Percentiles rank a stretch among this genome's conserved stretches.
phyloP scores from a whole-genome alignment of 768 basidiomycete genomes.

The Lyophyllum semitale region DNA sequence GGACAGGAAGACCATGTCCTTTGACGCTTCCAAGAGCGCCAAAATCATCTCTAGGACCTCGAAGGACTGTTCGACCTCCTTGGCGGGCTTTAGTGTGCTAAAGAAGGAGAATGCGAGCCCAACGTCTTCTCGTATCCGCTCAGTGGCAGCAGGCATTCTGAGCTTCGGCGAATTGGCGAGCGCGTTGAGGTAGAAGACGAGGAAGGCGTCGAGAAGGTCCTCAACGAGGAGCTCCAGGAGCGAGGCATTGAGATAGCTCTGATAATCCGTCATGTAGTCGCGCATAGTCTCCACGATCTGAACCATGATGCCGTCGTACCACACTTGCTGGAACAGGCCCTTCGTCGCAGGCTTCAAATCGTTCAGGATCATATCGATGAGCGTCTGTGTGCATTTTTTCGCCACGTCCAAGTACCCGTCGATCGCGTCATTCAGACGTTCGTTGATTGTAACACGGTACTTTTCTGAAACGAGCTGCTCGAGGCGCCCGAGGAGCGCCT shows the following conservation, averaged over 20 bases:
- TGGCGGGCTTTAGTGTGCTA: slow-evolving; percentile 68
- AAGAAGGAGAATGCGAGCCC: slow-evolving; percentile 81
- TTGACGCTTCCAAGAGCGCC: slow-evolving; percentile 80
- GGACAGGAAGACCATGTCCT: slow-evolving; percentile 88
- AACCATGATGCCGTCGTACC: slow-evolving; percentile 89
- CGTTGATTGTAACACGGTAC: slow-evolving; percentile 80
- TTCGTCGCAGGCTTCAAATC: slow-evolving; percentile 89
- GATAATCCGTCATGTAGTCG: slow-evolving; percentile 96
- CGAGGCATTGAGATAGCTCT: slow-evolving; percentile 85
- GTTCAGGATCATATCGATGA: slow-evolving; percentile 94
- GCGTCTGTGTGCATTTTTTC: slow-evolving; percentile 92
- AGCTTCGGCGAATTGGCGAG: slow-evolving; percentile 84
- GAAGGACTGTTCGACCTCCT: slow-evolving; percentile 82
- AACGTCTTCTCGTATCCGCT: slow-evolving; percentile 83
- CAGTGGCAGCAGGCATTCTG: slow-evolving; percentile 81
- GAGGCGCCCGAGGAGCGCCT: slow-evolving; percentile 80
- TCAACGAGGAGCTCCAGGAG: slow-evolving; percentile 91
- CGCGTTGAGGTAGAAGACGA: slow-evolving; percentile 88
- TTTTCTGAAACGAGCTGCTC: slow-evolving; percentile 94
- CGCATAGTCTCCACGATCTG: slow-evolving; percentile 95
- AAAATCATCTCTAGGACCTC: slow-evolving; percentile 86
- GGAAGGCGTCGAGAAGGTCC: slow-evolving; percentile 88
- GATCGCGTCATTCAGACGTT: slow-evolving; percentile 91
- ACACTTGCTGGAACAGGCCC: slow-evolving; percentile 75
- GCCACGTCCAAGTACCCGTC: slow-evolving; percentile 98